Conservation (phyloP, 2,329 filamentous ascomycete species). For the Onygenales sp. region DNA sequence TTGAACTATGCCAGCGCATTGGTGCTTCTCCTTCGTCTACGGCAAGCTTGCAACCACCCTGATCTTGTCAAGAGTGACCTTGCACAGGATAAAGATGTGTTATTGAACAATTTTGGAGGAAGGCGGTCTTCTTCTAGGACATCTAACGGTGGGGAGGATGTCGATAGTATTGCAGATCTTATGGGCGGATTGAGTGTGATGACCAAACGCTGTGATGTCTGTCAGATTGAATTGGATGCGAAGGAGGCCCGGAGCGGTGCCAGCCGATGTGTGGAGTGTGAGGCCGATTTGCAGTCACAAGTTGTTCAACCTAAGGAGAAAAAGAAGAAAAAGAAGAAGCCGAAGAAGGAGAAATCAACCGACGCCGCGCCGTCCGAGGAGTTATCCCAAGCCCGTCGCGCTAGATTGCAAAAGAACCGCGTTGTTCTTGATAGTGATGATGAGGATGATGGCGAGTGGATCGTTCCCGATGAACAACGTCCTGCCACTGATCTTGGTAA, state of each 20-base stretch:
- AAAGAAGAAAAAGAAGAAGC: constrained; percentile 28
- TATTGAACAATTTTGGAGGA: constrained; percentile 52
- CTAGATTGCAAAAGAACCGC: constrained; percentile 28
- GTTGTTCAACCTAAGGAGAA: constrained; percentile 26
- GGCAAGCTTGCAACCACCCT: constrained; percentile 92
- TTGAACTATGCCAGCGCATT: constrained; percentile 90
- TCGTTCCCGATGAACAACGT: constrained; percentile 61
- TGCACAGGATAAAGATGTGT: constrained; percentile 75
- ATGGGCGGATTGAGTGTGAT: constrained; percentile 75
- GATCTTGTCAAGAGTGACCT: constrained; percentile 78
- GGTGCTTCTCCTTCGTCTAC: constrained; percentile 77
- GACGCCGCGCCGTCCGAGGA: constrained; percentile 11
- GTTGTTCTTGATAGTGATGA: constrained; percentile 44
- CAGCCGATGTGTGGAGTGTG: constrained; percentile 63
- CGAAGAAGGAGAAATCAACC: constrained; percentile 41
- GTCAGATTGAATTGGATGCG: constrained; percentile 57
- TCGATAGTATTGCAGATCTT: constrained; percentile 77
- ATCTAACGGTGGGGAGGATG: constrained; percentile 47
- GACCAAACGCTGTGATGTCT: constrained; percentile 73
- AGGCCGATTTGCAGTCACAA: constrained; percentile 60
- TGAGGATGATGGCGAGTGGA: constrained; percentile 63
- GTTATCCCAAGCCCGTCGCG: constrained; percentile 12
- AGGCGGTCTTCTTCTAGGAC: constrained; percentile 36
- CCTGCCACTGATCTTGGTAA: constrained; percentile 55
- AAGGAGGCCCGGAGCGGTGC: constrained; percentile 45